Evolutionary conservation across 2,329 filamentous ascomycete genomes (phyloP), one percentile per base, ranked within the genome.

Genomic region (Aspergillus arachidicola): DNA sequence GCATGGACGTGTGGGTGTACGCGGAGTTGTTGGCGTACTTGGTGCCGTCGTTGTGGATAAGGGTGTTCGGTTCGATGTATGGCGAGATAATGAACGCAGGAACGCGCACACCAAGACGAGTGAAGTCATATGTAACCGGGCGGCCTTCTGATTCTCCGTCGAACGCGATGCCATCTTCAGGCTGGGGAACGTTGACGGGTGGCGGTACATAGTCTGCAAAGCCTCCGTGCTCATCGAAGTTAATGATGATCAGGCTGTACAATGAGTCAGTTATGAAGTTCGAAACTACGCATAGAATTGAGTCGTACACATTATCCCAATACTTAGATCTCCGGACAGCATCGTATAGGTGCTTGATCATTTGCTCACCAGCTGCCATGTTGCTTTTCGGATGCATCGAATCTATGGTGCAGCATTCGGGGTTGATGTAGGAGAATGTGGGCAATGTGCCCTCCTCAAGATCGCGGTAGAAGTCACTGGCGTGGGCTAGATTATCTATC

Each of bases 371-470:
- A 5, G 75, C 71, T 19, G 77, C 73, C 69, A 78, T 76, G 59
- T 75, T 76, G 55, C 71, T 75, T n/a, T 72, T 75, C 2, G 78
- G 78, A 62, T 80, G 78, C 75, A 80, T 79, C 3, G 76, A 79
- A 55, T 74, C 64, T 54, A 79, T 67, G 21, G 65, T 69, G 64
- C 73, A 76, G 64, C 73, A 75, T 58, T 82, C 81, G 0, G 80
- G 80, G 32, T 81, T 81, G 59, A 81, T 78, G 65, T 81, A 82
- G 23, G 85, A 83, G 77, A 87, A 91, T 77, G 92, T 90, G 1
- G 91, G 91, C n/a, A 93, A 84, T 21, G 80, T 84, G 68, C 88
- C 80, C 63, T 78, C 79, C 62, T 84, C 80, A 9, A 93, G 82
- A 72, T 94, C 92, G 58, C 83, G 79, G 69, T 89, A 84, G 80